Base-by-base conservation (phyloP, 2,329 filamentous ascomycete genomes). In the Hypocreales sp. region DNA sequence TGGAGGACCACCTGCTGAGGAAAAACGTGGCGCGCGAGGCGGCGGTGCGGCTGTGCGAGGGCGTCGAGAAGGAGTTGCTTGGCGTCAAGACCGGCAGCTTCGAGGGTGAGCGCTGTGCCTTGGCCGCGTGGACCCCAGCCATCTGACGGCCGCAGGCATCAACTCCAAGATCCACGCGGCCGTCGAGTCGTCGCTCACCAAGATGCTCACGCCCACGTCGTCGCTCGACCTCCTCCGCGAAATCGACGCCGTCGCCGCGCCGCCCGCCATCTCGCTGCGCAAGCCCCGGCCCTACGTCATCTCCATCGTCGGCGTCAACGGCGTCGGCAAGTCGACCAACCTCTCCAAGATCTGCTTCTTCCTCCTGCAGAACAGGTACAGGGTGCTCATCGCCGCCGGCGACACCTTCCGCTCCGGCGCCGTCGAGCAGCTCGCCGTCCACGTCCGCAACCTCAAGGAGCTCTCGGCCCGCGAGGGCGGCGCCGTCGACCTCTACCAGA, bases 271-370 rank as follows among this genome's bases (percentile, higher is more conserved):
- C 4, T 74, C 73, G 17, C 62, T 74, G 34, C 60, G 69, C 39
- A 64, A 66, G 33, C 55, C 67, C 13, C 77, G 90, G 4, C 90
- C 90, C 23, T 98, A 95, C 48, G 87, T 95, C 44, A 92, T 98
- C 48, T 94, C 84, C 31, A 93, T 98, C 35, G 90, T 98, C 23
- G 90, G 90, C 35, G 90, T 98, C 48, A 98, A 98, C 51, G 90
- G 90, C 29, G 90, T 98, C 20, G 90, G 90, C 46, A 98, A 98
- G 59, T 94, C 86, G 11, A 98, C 90, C 28, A 95, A 94, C 48
- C 65, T 98, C 20, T 87, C 82, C 52, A 98, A 98, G 55, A 93
- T 98, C 39, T 92, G 86, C 53, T 98, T 90, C 58, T 98, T 98
- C 60, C 64, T 98, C 20, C 64, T 98, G 18, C 87, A 98, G 54